These are phyloP conservation scores for Brettanomyces sp. DNA, from an alignment of 805 yeast genomes.

Conservation along the genomic window DNA sequence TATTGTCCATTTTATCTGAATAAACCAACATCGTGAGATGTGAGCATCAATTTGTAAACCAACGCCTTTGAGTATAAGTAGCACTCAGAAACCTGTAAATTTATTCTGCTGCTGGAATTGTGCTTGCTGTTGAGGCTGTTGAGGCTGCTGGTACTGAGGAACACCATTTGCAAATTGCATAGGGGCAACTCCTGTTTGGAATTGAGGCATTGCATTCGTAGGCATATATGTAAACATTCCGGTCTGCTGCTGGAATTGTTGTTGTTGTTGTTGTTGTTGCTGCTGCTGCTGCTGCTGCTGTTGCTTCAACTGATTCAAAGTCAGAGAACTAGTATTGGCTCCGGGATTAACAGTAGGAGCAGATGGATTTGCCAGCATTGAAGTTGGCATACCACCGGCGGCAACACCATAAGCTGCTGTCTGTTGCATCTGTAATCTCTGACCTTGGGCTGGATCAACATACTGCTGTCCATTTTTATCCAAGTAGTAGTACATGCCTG, in stretches of 20 bases:
- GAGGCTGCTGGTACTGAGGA: conserved; percentile 3
- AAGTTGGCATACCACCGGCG: not conserved
- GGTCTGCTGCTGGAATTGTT: conserved; percentile 4
- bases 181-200: too few species aligned
- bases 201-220: too few species aligned
- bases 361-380: not conserved
- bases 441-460: conserved; percentile 34
- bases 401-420: conserved; percentile 3
- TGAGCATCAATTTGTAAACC: too few species aligned
- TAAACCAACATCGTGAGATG: too few species aligned
- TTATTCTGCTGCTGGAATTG: conserved; percentile 10
- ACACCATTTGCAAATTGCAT: too few species aligned
- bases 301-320: conserved; percentile 2
- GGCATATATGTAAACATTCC: not conserved
- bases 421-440: conserved; percentile 16
- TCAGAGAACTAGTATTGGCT: conserved; percentile 2
- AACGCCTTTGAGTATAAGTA: too few species aligned
- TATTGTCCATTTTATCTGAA: too few species aligned
- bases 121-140: conserved; percentile 11
- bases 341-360: not conserved
- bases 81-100: conserved; percentile 14
- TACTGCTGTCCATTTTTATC: conserved; percentile 63
- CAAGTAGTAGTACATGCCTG: conserved; percentile 58
- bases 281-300: conserved; percentile 5
- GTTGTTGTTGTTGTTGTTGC: conserved; percentile 2